Conservation (phyloP, 306 rosid species). For the Acmispon strigosus region DNA sequence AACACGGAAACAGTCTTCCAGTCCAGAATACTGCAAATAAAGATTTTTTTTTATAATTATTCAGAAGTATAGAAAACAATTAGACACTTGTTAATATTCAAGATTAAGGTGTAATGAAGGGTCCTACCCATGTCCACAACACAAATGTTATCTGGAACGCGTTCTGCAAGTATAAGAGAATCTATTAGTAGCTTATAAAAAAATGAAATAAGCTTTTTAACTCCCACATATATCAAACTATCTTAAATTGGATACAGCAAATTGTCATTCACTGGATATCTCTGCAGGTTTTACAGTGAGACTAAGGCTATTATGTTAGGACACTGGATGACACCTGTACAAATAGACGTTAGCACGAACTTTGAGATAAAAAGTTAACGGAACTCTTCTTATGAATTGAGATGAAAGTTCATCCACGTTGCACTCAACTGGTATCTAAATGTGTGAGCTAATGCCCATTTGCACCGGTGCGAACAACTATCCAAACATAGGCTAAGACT, state of each 20-base stretch:
- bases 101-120: slow-evolving; percentile 7
- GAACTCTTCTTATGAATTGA: too few relatives aligned
- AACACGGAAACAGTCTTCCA: slow-evolving; percentile 64
- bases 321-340: too few relatives aligned
- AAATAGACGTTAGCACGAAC: too few relatives aligned
- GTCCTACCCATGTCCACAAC: slow-evolving; percentile 80
- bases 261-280: too few relatives aligned
- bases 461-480: too few relatives aligned
- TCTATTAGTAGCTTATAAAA: neutral
- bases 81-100: neutral
- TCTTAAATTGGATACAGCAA: neutral
- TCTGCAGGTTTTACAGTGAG: too few relatives aligned
- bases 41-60: slow-evolving; percentile 9
- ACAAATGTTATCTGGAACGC: slow-evolving; percentile 77
- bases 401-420: too few relatives aligned
- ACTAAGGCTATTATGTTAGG: too few relatives aligned
- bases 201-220: neutral
- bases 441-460: too few relatives aligned
- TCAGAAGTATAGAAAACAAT: neutral
- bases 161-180: slow-evolving; percentile 58
- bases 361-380: too few relatives aligned
- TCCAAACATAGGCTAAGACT: too few relatives aligned
- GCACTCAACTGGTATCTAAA: too few relatives aligned
- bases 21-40: slow-evolving; percentile 65
- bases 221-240: neutral